These are phyloP conservation scores for Niveomyces coronatus DNA, from an alignment of 2,329 filamentous ascomycete genomes.

Conservation along the genomic window DNA sequence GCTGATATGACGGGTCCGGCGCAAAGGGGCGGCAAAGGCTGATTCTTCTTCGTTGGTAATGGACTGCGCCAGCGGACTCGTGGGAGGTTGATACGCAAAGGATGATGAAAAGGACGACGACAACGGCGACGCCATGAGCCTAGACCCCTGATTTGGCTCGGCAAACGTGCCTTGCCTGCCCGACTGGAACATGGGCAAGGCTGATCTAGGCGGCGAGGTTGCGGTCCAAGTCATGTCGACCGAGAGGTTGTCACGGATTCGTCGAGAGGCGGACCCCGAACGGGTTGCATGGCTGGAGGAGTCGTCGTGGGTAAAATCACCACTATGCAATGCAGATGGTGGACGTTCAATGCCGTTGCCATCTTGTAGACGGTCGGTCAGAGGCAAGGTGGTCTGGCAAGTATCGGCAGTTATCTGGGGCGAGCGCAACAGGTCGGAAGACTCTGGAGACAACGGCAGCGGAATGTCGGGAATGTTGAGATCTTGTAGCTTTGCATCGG, in stretches of 20 bases:
- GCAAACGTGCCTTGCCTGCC: conserved; percentile 23
- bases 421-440: conserved; percentile 33
- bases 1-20: conserved; percentile 38
- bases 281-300: conserved; percentile 11
- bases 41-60: conserved; percentile 69
- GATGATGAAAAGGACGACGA: conserved; percentile 67
- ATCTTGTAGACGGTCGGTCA: conserved; percentile 36
- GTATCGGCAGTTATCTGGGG: conserved; percentile 39
- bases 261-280: conserved; percentile 12
- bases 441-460: conserved; percentile 22
- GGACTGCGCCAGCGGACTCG: conserved; percentile 83
- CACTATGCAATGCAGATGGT: conserved; percentile 62
- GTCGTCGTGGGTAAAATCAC: conserved; percentile 47
- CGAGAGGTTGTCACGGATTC: conserved; percentile 12
- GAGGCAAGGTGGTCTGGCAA: conserved; percentile 16
- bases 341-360: conserved; percentile 68
- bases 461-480: conserved; percentile 15
- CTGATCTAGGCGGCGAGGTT: conserved; percentile 46
- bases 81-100: conserved; percentile 79
- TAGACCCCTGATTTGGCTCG: conserved; percentile 26
- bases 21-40: conserved; percentile 39
- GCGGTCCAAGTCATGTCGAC: conserved; percentile 35
- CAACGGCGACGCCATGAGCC: conserved; percentile 46
- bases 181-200: conserved; percentile 32
- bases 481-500: conserved; percentile 27